These are phyloP conservation scores for Coemansia furcata DNA, from an alignment of 192 early-diverging fungal species.

Conservation along the genomic window DNA sequence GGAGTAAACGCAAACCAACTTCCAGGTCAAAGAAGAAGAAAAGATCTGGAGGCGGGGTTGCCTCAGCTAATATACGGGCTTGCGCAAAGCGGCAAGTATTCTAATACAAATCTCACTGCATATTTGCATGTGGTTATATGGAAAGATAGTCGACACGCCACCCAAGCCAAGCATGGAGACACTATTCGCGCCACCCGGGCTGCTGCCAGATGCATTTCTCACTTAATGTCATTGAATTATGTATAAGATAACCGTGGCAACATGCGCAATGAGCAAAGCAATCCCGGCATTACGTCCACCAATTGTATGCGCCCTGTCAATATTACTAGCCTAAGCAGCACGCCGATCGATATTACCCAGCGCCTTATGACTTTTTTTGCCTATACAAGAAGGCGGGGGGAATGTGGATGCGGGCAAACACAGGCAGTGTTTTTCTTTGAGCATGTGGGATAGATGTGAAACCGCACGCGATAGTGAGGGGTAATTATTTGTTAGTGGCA, in stretches of 20 bases:
- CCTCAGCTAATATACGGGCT: neutral
- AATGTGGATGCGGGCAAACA: neutral
- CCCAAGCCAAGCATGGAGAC: neutral
- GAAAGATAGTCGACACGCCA: neutral
- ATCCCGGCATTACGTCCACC: neutral
- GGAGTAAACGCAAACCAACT: slow-evolving; percentile 5
- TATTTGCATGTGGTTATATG: neutral
- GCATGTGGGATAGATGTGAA: slow-evolving; percentile 10
- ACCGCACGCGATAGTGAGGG: slow-evolving; percentile 2
- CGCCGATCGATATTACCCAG: neutral
- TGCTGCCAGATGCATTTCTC: neutral
- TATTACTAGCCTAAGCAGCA: neutral
- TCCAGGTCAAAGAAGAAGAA: neutral
- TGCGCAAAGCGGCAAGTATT: neutral
- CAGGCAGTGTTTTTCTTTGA: neutral
- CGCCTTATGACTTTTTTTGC: neutral
- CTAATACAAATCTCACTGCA: neutral
- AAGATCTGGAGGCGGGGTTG: neutral
- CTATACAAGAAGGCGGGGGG: neutral
- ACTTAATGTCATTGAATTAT: neutral
- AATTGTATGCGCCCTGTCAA: neutral
- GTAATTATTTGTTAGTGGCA: neutral
- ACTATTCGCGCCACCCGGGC: slow-evolving; percentile 1
- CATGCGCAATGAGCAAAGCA: neutral
- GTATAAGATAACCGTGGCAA: slow-evolving; percentile 5